Conservation (phyloP, 805 yeast genomes). For the Ogataea trehaloabstinens region DNA sequence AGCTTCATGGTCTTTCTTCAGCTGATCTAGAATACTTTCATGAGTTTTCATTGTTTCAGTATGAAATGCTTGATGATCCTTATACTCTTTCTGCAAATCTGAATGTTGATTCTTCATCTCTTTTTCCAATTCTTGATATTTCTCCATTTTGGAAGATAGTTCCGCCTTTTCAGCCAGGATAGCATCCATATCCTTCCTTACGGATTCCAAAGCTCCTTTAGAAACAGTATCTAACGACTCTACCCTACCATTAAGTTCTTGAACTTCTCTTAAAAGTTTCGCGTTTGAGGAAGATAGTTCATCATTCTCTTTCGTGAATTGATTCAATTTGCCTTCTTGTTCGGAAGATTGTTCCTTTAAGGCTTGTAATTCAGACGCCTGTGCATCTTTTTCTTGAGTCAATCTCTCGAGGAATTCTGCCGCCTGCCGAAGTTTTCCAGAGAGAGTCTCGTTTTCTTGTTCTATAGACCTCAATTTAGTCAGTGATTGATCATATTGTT, state of each 20-base stretch:
- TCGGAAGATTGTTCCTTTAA: slow-evolving; percentile 3
- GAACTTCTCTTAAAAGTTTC: slow-evolving; percentile 7
- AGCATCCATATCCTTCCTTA: not conserved
- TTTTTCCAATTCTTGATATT: not conserved
- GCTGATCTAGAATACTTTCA: not conserved
- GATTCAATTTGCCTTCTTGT: slow-evolving; percentile 11
- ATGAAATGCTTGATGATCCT: not conserved
- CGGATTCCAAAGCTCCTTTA: not conserved
- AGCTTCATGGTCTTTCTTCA: not conserved
- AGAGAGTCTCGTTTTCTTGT: slow-evolving; percentile 18
- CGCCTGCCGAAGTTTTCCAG: slow-evolving; percentile 24
- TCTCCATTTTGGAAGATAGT: not conserved
- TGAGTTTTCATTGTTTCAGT: not conserved
- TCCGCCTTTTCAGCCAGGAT: not conserved
- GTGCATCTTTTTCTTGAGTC: slow-evolving; percentile 23
- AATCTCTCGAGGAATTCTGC: slow-evolving; percentile 26
- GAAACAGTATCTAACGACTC: not conserved
- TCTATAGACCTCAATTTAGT: slow-evolving; percentile 25
- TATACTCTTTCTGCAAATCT: not conserved
- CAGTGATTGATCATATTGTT: slow-evolving; percentile 21
- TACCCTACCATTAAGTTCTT: not conserved
- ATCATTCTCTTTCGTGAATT: slow-evolving; percentile 16
- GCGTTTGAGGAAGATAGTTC: slow-evolving; percentile 18
- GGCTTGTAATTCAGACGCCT: slow-evolving; percentile 14
- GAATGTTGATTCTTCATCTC: not conserved